Evolutionary conservation across 2,329 filamentous ascomycete species (phyloP), one percentile per base, ranked within the genome.

Genomic region (Sphaerulina vaccinii): DNA sequence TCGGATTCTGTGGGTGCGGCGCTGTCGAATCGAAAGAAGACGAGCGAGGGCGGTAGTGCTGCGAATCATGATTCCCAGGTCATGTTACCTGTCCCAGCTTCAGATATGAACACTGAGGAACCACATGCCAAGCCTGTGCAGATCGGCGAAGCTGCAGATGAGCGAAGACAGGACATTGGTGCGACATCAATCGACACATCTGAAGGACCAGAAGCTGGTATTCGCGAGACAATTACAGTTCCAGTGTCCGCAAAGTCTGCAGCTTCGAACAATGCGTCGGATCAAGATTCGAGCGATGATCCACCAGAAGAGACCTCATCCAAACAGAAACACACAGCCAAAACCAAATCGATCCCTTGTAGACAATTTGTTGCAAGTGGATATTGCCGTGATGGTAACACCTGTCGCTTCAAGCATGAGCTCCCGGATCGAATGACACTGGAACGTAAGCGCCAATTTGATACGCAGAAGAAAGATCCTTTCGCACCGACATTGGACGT

Each of bases 241-340:
- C n/a, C n/a, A n/a, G n/a, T n/a, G n/a, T n/a, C n/a, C n/a, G n/a
- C n/a, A n/a, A n/a, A n/a, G n/a, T 13, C 27, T 13, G 16, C 36
- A 18, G 36, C 36, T 15, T 38, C 36, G 36, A 38, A 10, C 19
- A 11, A 21, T 18, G 38, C 27, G 18, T 19, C 29, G 5, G 38
- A 43, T 9, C 7, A 27, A 43, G 38, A 50, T 35, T 13, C 27
- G n/a, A 35, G 38, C 29, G 38, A 50, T 15, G 54, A 59, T 3
- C 60, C 67, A 0, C 75, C 75, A 3, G 70, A 73, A 43, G 56
- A 70, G 33, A 53, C 62, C 10, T 68, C 71, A 5, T 71, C 72
- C 0, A 75, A 73, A 52, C 56, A 45, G 37, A 23, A 53, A 33
- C 16, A 38, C 51, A 22, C 32, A 16, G 33, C 37, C 3, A n/a